Evolutionary conservation across 306 rosid genomes (phyloP), one percentile per base, ranked within the genome.

Genomic region (Pyrus pyrifolia): DNA sequence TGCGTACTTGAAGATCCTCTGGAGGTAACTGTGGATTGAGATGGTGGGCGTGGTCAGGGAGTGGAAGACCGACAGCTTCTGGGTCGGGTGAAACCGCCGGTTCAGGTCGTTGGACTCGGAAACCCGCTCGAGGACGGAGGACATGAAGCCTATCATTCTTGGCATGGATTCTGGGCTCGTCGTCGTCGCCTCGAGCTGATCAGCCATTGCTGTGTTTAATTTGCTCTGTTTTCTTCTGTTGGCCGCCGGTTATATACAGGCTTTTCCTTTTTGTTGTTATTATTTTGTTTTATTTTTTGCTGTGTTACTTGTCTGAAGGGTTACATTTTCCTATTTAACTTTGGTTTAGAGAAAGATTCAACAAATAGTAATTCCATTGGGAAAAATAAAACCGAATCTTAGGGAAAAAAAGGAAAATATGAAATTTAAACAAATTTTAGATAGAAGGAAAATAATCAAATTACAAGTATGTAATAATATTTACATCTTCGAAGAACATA

Each of bases 1-100:
- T 1, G 98, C 96, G 66, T 93, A 93, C 88, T 87, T 91, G 88
- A 93, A 89, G 75, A 93, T 93, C 73, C 98, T 82, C 68, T 89
- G 89, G 4, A 93, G 88, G 49, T 91, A 93, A 79, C 85, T 83
- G 19, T 91, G 90, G 77, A 93, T 78, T 40, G 98, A 84, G 71
- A 93, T 91, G 23, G 83, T 81, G 5, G 98, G 98, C 4, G 86
- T 76, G 29, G 93, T 85, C 11, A 93, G 84, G 79, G 93, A 92
- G 74, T 93, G 91, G 78, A 93, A 93, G 58, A 88, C 89, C 21
- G 95, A 93, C 82, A 87, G 79, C 76, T 81, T 87, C 59, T 86
- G 91, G 22, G 68, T 8, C 4, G 80, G 65, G 3, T 77, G 67
- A 35, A 79, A 67, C 13, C 74, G 82, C 18, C 79, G 83, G 77